These are phyloP conservation scores for Fomitopsis pulvina DNA, from an alignment of 768 basidiomycete genomes.

Conservation along the genomic window DNA sequence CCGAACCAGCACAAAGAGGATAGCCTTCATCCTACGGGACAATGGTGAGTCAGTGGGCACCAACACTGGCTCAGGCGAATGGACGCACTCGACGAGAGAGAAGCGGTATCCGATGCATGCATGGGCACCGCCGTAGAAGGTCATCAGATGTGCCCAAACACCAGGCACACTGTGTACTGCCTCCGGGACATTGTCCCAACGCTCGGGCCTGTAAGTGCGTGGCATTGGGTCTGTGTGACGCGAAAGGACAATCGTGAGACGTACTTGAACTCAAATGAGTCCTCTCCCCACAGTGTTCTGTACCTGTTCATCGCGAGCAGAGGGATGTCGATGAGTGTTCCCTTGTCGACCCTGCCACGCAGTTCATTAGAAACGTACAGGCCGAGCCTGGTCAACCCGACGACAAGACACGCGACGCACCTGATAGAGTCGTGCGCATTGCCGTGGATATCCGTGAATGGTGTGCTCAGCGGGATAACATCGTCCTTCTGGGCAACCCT, in stretches of 20 bases:
- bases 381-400: neutral
- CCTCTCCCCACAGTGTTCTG: slow-evolving; percentile 53
- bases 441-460: slow-evolving; percentile 18
- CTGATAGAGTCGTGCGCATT: slow-evolving; percentile 2
- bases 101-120: slow-evolving; percentile 67
- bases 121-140: slow-evolving; percentile 59
- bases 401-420: neutral
- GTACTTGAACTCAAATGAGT: slow-evolving; percentile 49
- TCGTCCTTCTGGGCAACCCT: slow-evolving; percentile 40
- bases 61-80: neutral
- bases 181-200: slow-evolving; percentile 48
- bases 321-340: slow-evolving; percentile 36
- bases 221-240: neutral
- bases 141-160: slow-evolving; percentile 51
- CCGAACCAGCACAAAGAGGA: slow-evolving; percentile 25
- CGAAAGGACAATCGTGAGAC: slow-evolving; percentile 6
- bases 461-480: slow-evolving; percentile 40
- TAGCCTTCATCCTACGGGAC: slow-evolving; percentile 9
- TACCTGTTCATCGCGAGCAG: slow-evolving; percentile 48
- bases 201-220: slow-evolving; percentile 42
- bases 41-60: neutral
- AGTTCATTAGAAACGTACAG: too few relatives aligned
- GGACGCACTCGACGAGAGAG: slow-evolving; percentile 48
- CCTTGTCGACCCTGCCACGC: slow-evolving; percentile 17
- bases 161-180: slow-evolving; percentile 44